phyloP scores from a whole-genome alignment of 352 stramenopile genomes.

The Phytophthora quininea region DNA sequence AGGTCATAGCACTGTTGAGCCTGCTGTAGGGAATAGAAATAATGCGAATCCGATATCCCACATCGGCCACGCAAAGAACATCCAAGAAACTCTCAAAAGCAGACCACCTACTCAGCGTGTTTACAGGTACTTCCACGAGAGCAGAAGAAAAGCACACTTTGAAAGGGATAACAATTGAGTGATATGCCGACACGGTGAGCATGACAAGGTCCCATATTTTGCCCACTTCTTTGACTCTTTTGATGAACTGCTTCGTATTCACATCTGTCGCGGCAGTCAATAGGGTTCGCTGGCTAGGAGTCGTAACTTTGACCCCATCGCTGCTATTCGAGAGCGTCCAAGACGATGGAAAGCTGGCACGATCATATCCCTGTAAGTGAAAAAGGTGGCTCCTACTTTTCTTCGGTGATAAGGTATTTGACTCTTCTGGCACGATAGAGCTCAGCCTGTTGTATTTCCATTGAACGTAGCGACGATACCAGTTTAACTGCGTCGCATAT shows the following conservation, averaged over 20 bases:
- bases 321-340: constrained; percentile 8
- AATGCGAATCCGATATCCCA: constrained; percentile 39
- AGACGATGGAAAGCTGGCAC: constrained; percentile 5
- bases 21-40: constrained; percentile 21
- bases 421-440: not conserved
- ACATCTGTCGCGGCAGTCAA: constrained; percentile 24
- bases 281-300: constrained; percentile 21
- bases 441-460: constrained; percentile 26
- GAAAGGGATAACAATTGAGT: constrained; percentile 46
- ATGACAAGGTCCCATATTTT: constrained; percentile 71
- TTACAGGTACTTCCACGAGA: constrained; percentile 28
- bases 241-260: constrained; percentile 41
- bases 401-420: not conserved
- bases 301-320: constrained; percentile 20
- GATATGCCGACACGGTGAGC: constrained; percentile 52
- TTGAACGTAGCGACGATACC: constrained; percentile 47
- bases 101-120: constrained; percentile 40
- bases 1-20: constrained; percentile 1
- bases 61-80: constrained; percentile 44
- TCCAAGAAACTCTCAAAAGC: constrained; percentile 59
- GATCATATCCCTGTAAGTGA: constrained; percentile 7
- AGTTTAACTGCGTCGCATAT: constrained; percentile 46
- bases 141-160: constrained; percentile 64
- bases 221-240: constrained; percentile 34
- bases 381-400: not conserved